phyloP scores from a whole-genome alignment of 768 basidiomycete genomes.

The Suillus hirtellus region DNA sequence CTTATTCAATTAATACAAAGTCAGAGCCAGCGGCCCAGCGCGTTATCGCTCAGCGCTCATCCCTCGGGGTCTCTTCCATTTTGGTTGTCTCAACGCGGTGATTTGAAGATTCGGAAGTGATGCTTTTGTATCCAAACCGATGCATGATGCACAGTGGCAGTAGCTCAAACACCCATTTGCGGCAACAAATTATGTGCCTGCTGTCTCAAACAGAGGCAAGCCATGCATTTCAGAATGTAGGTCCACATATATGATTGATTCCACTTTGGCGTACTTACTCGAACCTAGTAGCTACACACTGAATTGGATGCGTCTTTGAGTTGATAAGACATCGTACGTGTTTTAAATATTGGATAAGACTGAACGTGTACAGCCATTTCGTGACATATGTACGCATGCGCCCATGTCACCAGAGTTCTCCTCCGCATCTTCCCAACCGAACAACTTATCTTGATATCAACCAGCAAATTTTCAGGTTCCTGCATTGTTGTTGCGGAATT shows the following conservation, averaged over 20 bases:
- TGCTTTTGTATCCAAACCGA: background rate
- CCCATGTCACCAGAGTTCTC: background rate
- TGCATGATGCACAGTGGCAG: background rate
- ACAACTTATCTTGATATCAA: constrained; percentile 1
- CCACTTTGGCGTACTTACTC: background rate
- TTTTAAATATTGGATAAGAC: background rate
- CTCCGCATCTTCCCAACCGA: constrained; percentile 2
- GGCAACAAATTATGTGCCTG: too few relatives aligned
- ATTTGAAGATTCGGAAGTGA: background rate
- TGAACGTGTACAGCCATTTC: background rate
- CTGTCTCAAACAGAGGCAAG: background rate
- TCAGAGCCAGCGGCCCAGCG: background rate
- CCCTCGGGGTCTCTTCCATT: background rate
- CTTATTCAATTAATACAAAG: too few relatives aligned
- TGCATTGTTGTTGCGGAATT: background rate
- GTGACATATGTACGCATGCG: background rate
- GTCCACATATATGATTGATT: background rate
- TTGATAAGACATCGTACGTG: background rate
- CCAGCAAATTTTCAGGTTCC: background rate
- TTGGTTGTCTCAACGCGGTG: background rate
- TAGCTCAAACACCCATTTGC: too few relatives aligned
- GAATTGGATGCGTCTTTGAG: background rate
- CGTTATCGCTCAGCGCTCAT: background rate
- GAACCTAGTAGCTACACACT: background rate
- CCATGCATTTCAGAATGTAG: background rate